These are phyloP conservation scores for Cryptococcus sp. DNA, from an alignment of 1,284 basidiomycete genomes.

Conservation along the genomic window DNA sequence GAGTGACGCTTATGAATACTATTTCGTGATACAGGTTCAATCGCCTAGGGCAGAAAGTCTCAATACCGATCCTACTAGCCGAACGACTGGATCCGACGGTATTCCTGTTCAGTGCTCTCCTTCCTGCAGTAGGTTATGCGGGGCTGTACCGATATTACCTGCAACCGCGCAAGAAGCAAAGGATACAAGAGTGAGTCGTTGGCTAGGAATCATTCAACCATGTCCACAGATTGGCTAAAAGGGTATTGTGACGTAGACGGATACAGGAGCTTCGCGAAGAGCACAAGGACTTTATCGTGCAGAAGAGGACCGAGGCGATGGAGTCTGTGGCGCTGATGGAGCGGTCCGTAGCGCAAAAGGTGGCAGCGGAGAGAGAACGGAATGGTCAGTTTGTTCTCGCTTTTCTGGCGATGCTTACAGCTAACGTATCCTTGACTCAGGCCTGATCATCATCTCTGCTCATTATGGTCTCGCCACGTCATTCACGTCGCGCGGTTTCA, in stretches of 20 bases:
- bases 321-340: conserved; percentile 58
- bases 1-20: neutral
- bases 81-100: conserved; percentile 57
- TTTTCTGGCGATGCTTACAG: neutral
- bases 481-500: conserved; percentile 57
- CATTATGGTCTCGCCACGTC: conserved; percentile 60
- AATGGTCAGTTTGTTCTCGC: conserved; percentile 37
- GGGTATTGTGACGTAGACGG: conserved; percentile 34
- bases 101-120: conserved; percentile 57
- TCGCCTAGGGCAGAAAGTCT: conserved; percentile 59
- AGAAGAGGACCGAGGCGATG: conserved; percentile 61
- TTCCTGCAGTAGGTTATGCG: conserved; percentile 60
- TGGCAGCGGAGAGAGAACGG: conserved; percentile 49
- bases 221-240: neutral
- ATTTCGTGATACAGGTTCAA: conserved; percentile 30
- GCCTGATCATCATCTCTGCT: conserved; percentile 72
- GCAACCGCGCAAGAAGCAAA: conserved; percentile 58
- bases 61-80: conserved; percentile 61
- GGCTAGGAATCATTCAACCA: neutral
- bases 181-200: conserved; percentile 57
- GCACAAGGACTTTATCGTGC: conserved; percentile 63
- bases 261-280: conserved; percentile 60
- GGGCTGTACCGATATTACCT: conserved; percentile 63
- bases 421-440: conserved; percentile 47
- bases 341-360: conserved; percentile 52